Percentiles rank a stretch among this genome's conserved stretches.
Evolutionary conservation across 2,329 filamentous ascomycete species (phyloP).

Genomic region (Neoascochyta sp.): DNA sequence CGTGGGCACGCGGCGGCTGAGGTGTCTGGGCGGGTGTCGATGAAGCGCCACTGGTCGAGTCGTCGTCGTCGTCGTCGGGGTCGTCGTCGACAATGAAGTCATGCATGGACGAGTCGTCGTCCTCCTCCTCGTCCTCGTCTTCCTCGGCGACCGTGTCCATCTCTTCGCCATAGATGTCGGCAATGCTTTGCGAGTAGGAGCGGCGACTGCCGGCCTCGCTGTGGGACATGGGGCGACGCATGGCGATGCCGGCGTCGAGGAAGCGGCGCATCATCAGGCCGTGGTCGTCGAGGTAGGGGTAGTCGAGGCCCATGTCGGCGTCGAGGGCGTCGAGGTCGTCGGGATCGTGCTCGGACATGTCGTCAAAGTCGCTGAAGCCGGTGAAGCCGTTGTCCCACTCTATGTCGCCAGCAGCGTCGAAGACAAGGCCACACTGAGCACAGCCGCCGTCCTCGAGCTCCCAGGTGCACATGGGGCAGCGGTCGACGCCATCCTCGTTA

Average conservation of each 20-base stretch:
- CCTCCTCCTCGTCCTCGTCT: constrained; percentile 40
- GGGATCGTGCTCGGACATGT: constrained; percentile 39
- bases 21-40: constrained; percentile 32
- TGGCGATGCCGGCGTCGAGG: constrained; percentile 26
- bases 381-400: constrained; percentile 39
- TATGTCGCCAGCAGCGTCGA: constrained; percentile 46
- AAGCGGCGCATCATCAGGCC: constrained; percentile 37
- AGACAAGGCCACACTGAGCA: constrained; percentile 50
- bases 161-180: constrained; percentile 40
- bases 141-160: constrained; percentile 44
- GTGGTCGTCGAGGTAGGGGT: constrained; percentile 25
- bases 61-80: constrained; percentile 11
- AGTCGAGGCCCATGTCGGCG: constrained; percentile 40
- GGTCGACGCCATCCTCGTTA: constrained; percentile 56
- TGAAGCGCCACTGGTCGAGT: constrained; percentile 22
- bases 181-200: constrained; percentile 41
- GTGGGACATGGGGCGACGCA: constrained; percentile 38
- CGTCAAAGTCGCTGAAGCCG: constrained; percentile 46
- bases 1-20: constrained; percentile 25
- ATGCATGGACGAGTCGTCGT: constrained; percentile 41
- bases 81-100: constrained; percentile 42
- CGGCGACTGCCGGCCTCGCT: constrained; percentile 42
- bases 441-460: constrained; percentile 62
- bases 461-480: constrained; percentile 61
- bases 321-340: constrained; percentile 41